Conservation (phyloP, 2,329 filamentous ascomycete species). For the Hypoxylon rubiginosum region DNA sequence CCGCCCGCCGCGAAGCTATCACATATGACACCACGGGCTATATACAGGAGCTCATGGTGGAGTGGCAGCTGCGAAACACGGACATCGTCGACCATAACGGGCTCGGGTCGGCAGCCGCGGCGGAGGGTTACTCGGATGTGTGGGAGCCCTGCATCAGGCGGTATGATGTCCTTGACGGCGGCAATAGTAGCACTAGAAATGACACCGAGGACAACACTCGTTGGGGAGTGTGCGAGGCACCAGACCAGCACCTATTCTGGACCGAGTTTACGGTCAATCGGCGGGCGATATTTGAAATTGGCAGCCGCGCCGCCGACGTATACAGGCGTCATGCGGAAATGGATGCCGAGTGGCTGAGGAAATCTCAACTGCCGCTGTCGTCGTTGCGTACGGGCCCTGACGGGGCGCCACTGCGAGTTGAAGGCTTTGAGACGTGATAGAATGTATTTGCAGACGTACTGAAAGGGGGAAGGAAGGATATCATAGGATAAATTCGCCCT, state of each 20-base stretch:
- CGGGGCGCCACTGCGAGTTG: constrained; percentile 9
- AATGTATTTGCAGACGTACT: not conserved
- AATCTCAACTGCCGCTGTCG: constrained; percentile 16
- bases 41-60: constrained; percentile 61
- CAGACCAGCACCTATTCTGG: constrained; percentile 65
- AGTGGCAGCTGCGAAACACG: constrained; percentile 61
- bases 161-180: constrained; percentile 41
- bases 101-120: constrained; percentile 54
- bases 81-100: constrained; percentile 60
- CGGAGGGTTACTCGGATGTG: constrained; percentile 59
- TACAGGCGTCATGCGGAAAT: constrained; percentile 40
- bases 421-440: constrained; percentile 5
- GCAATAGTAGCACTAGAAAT: constrained; percentile 38
- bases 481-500: not conserved
- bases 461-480: not conserved
- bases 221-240: constrained; percentile 57
- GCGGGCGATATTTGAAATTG: constrained; percentile 54
- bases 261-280: constrained; percentile 62
- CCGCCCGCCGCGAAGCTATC: constrained; percentile 58
- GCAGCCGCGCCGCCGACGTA: constrained; percentile 46
- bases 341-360: constrained; percentile 40
- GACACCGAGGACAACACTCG: constrained; percentile 45
- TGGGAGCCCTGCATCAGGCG: constrained; percentile 58
- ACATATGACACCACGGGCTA: constrained; percentile 58
- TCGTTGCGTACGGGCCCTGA: constrained; percentile 23